Evolutionary conservation across 306 rosid genomes (phyloP).

Genomic region (Castanea crenata): DNA sequence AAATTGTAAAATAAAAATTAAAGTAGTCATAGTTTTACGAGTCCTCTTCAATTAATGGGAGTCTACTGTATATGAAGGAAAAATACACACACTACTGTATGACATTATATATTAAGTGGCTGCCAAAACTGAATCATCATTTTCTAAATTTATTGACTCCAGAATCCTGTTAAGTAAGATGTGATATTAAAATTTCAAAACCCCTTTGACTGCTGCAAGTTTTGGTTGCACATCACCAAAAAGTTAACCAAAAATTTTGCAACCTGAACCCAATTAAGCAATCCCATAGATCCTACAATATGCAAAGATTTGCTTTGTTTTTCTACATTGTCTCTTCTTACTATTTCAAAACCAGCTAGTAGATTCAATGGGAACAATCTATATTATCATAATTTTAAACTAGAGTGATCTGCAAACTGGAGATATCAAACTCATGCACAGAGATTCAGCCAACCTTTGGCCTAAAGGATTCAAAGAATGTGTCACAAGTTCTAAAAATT

Average conservation of each 20-base stretch:
- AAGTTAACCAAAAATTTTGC: not conserved
- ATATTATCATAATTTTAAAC: not conserved
- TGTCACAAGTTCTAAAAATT: constrained; percentile 1
- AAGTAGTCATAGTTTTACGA: not conserved
- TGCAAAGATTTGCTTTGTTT: not conserved
- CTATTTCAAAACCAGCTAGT: not conserved
- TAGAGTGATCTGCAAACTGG: not conserved
- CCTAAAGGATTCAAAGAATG: not conserved
- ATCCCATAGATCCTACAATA: not conserved
- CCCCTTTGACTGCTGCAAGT: not conserved
- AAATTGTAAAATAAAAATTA: not conserved
- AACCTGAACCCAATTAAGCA: constrained; percentile 6
- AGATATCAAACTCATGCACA: not conserved
- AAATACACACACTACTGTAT: not conserved
- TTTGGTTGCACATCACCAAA: not conserved
- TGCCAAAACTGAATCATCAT: not conserved
- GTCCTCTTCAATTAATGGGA: not conserved
- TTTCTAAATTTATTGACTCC: not conserved
- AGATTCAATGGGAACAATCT: constrained; percentile 7
- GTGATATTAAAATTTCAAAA: not conserved
- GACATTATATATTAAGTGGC: not conserved
- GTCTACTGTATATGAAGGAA: not conserved
- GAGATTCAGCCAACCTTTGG: not conserved
- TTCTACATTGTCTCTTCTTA: not conserved
- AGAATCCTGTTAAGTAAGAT: not conserved